Evolutionary conservation across 306 rosid genomes (phyloP), one percentile per base, ranked within the genome.

Genomic region (Dalbergia oliveri): DNA sequence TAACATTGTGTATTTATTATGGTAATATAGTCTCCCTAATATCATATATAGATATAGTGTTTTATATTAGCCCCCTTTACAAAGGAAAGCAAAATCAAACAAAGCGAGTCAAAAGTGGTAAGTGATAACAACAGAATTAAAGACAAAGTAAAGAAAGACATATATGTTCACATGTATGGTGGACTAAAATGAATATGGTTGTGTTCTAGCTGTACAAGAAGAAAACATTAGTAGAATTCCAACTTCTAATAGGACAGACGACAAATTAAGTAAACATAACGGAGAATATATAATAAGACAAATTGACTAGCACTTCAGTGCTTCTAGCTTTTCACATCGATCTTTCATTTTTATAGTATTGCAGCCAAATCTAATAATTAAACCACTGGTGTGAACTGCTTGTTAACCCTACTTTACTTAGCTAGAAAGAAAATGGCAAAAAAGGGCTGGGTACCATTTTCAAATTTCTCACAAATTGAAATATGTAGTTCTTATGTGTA

Each of bases 321-420:
- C 50, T n/a, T 5, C 60, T 64, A 6, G 43, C 44, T 35, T 62
- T 75, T 34, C 16, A 33, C 33, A 50, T 15, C 33, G 21, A 53
- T 35, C 43, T 50, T 79, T 53, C 53, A 11, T 45, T 51, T 72
- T 53, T 71, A 54, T 18, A 21, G 71, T 19, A 57, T 50, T 79
- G 87, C 88, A 50, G 15, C 37, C 56, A 18, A 43, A 44, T 41
- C 16, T 67, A 19, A 44, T 67, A 10, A 66, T 43, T 18, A 68
- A 19, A 68, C 51, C 31, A 45, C 4, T n/a, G 15, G 16, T 49
- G 54, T 49, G 14, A 49, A 49, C 11, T 19, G n/a, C 37, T 53
- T 67, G 1, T 67, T 44, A 19, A 67, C 11, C 35, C 56, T 19
- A 44, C 35, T 44, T 64, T 67, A 67, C 72, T 67, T 67, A 10